A percentile compares a stretch with the other conserved stretches of the same genome.
These are phyloP conservation scores for Ophiostoma australiae DNA, from an alignment of 2,329 filamentous ascomycete species.

Conservation along the genomic window DNA sequence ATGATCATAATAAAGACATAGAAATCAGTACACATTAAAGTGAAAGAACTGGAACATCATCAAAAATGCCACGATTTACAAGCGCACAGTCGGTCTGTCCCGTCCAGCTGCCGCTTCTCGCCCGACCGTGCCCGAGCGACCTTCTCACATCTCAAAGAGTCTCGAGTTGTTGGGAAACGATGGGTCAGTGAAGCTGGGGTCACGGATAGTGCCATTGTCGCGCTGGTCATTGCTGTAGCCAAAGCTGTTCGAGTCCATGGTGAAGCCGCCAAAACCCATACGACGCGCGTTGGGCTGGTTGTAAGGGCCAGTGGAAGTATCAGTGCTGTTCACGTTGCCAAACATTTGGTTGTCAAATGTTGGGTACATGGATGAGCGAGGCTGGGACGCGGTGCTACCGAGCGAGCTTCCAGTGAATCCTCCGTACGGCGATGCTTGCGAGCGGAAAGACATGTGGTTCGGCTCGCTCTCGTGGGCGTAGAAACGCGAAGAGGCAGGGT, in stretches of 20 bases:
- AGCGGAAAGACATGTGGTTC: conserved; percentile 20
- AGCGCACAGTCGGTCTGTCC: neutral
- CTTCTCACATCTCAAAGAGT: conserved; percentile 25
- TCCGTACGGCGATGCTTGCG: conserved; percentile 16
- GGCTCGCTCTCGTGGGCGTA: conserved; percentile 21
- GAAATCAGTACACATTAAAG: neutral
- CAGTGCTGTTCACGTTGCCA: conserved; percentile 25
- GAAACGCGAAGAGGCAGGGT: conserved; percentile 18
- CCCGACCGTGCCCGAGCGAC: too few species aligned
- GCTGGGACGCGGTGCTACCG: conserved; percentile 21
- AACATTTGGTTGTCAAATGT: conserved; percentile 30
- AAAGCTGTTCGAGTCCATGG: conserved; percentile 24
- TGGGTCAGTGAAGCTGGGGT: conserved; percentile 20
- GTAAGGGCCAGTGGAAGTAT: conserved; percentile 29
- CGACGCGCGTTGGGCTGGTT: conserved; percentile 31
- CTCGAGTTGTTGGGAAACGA: conserved; percentile 8
- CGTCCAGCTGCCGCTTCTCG: neutral
- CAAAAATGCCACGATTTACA: neutral
- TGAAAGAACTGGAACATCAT: neutral
- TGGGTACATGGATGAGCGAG: conserved; percentile 27
- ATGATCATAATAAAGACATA: neutral
- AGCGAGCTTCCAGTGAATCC: conserved; percentile 18
- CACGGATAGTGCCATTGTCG: conserved; percentile 17
- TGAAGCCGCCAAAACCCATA: conserved; percentile 28
- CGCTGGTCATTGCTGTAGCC: conserved; percentile 23